Base-by-base conservation (phyloP, 2,329 filamentous ascomycete genomes). In the Arthrobotrys conoides region DNA sequence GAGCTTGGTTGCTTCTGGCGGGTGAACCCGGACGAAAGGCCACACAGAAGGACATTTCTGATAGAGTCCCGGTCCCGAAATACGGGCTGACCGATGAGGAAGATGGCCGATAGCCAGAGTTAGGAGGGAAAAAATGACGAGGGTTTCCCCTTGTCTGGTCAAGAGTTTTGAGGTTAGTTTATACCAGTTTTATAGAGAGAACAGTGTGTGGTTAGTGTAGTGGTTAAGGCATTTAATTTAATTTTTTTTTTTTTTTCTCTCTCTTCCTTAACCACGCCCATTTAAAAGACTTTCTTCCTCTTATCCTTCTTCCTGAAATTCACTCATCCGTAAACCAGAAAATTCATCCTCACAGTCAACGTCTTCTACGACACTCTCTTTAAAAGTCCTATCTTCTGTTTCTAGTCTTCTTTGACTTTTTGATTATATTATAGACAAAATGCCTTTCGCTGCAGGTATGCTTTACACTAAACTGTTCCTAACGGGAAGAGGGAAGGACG, bases 381-480 rank as follows among this genome's bases (percentile, higher is more conserved):
- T 61, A 61, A 61, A n/a, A 8, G 10, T 20, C 20, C 18, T 24
- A 36, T 38, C 18, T 20, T 57, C n/a, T 57, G 24, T 61, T 61
- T 61, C 57, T 61, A 59, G 65, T 72, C 49, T 65, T 66, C 48
- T 67, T 64, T 51, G 71, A 69, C 59, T 72, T 71, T 71, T 77
- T 44, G 22, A 76, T 41, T 71, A 67, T 70, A 76, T 69, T 70
- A 73, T 72, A 78, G 61, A 68, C 78, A 72, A 76, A 65, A 82
- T 82, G 81, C 61, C 67, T 82, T 81, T 81, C 65, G 2, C 67
- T 67, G 67, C 80, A 79, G 81, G 81, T 82, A 76, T 66, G 76
- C 61, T 16, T 16, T 10, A 14, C 18, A 18, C 24, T 10, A 8
- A 12, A 30, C n/a, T 48, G 46, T 36, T 20, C n/a, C n/a, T 22